Evolutionary conservation across 257 asterid species (phyloP).

Genomic region (Solanum virginianum): DNA sequence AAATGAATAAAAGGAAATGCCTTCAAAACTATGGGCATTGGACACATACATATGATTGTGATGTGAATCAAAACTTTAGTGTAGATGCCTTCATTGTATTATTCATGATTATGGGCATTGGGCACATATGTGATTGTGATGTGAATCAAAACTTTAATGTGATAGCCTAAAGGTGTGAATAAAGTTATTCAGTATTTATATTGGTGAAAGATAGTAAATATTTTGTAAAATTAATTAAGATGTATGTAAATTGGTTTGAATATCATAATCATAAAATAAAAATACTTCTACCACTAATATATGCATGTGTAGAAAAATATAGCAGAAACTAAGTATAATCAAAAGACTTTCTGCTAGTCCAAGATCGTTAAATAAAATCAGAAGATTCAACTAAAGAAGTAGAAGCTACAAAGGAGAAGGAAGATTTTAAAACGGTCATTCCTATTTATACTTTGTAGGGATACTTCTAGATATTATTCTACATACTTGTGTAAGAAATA

Average conservation of each 20-base stretch:
- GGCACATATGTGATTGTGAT: background rate
- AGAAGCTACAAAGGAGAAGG: no score
- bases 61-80: background rate
- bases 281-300: background rate
- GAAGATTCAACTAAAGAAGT: no score
- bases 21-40: slow-evolving; percentile 17
- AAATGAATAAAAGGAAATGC: background rate
- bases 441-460: no score
- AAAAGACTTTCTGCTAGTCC: no score
- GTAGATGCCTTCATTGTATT: background rate
- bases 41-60: background rate
- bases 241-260: background rate
- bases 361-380: no score
- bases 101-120: background rate
- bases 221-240: background rate
- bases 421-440: no score
- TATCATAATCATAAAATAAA: background rate
- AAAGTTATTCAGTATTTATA: background rate
- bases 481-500: no score
- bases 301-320: background rate
- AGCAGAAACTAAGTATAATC: no score
- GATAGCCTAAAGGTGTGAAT: background rate
- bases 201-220: background rate
- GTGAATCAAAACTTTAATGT: background rate
- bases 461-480: no score